Evolutionary conservation across 2,329 filamentous ascomycete genomes (phyloP), one percentile per base, ranked within the genome.

Genomic region (Colletotrichum lindemuthianum): DNA sequence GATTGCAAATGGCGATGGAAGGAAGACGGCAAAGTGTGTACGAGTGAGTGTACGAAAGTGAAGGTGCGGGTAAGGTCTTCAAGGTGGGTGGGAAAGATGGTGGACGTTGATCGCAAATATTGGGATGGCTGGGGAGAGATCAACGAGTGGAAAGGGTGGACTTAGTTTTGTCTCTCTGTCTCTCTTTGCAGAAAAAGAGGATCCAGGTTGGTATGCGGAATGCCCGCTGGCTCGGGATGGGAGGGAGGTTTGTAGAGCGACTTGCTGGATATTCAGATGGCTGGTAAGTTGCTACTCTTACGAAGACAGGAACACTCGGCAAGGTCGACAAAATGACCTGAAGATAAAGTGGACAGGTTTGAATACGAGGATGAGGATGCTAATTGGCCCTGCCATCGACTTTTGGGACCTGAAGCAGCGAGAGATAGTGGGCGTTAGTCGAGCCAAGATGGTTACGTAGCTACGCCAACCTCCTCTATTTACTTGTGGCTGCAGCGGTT

Each of bases 111-210:
- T 52, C 13, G 59, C 56, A 32, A 57, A 67, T 68, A 66, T 66
- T 59, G 59, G 51, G 56, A 61, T 63, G 67, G 47, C 65, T 69
- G 63, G 51, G 56, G 68, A 43, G 32, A 43, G 41, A 45, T 43
- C 47, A 41, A 33, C 39, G 37, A 32, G 56, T 40, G 49, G 58
- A 44, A 45, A 67, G 52, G 65, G 47, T 61, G 45, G 51, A 63
- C 52, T 68, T 44, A 67, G 67, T 63, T 67, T 63, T 64, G 49
- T 51, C 56, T 41, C 34, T 80, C 53, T 58, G 56, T 40, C 43
- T 41, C 24, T 24, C 24, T 24, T 24, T 24, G 24, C 24, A 24
- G 13, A 32, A 55, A 45, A 44, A 51, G 44, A 45, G 49, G 37
- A 40, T 60, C 63, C 53, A 60, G 47, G 50, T 52, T 16, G 55